Evolutionary conservation across 163 green algal genomes (phyloP).

Genomic region (Chlorella variabilis): DNA sequence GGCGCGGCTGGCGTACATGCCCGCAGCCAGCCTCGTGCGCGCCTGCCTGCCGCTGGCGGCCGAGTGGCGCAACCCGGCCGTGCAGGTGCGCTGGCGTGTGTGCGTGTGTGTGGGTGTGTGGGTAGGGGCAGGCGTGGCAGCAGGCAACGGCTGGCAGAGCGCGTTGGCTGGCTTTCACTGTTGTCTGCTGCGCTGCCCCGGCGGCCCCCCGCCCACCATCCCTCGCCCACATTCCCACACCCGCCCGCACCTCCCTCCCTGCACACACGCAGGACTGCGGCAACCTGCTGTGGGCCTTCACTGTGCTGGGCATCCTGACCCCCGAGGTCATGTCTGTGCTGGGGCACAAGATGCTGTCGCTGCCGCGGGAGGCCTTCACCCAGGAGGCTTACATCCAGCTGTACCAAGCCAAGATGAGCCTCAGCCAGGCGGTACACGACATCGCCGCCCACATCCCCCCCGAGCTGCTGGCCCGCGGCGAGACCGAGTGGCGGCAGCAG

Average conservation of each 20-base stretch:
- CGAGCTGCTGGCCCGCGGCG: constrained; percentile 23
- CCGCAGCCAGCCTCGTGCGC: not conserved
- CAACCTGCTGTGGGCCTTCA: constrained; percentile 60
- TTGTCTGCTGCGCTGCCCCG: no score
- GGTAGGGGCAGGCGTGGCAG: no score
- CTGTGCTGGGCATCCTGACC: constrained; percentile 53
- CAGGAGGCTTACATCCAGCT: constrained; percentile 40
- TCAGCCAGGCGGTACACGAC: constrained; percentile 26
- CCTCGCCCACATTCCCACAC: not conserved
- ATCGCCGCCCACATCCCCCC: constrained; percentile 27
- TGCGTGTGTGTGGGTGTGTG: no score
- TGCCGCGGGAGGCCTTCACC: constrained; percentile 53
- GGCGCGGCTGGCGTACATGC: constrained; percentile 38
- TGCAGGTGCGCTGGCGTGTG: constrained; percentile 12
- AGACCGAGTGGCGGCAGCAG: constrained; percentile 33
- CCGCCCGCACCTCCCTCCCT: not conserved
- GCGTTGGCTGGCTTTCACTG: not conserved
- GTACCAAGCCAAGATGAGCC: constrained; percentile 40
- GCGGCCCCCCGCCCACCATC: no score
- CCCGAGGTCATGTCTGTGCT: constrained; percentile 47
- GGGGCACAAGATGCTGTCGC: constrained; percentile 45
- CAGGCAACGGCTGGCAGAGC: no score
- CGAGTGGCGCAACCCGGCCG: not conserved
- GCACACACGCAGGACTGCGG: constrained; percentile 44
- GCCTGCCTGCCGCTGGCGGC: constrained; percentile 1